Conservation (phyloP, 139 green algal genomes). For the Tetradesmus obliquus region DNA sequence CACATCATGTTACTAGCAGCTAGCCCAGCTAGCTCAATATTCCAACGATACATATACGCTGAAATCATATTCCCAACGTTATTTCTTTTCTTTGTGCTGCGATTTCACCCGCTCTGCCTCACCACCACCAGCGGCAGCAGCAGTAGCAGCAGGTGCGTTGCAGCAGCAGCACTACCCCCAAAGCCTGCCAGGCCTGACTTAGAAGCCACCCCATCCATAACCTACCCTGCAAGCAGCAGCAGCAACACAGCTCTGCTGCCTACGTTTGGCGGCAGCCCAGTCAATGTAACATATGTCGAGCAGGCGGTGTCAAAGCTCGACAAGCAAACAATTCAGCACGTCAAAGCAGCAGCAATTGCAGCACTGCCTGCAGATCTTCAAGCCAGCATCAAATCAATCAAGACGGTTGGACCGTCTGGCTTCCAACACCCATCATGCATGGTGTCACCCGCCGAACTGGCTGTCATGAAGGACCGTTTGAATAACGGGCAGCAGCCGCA, state of each 20-base stretch:
- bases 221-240: neutral
- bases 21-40: too few species aligned
- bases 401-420: neutral
- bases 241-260: neutral
- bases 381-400: neutral
- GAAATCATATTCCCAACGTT: neutral
- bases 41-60: too few species aligned
- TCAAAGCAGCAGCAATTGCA: neutral
- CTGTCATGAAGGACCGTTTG: neutral
- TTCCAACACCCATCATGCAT: neutral
- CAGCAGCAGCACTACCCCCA: neutral
- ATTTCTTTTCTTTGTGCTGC: neutral
- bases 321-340: neutral
- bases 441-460: neutral
- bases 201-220: neutral
- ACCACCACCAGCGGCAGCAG: neutral
- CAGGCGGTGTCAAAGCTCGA: neutral
- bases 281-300: neutral
- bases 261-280: neutral
- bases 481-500: neutral
- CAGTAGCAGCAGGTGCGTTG: neutral
- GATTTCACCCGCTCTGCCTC: too few species aligned
- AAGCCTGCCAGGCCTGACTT: neutral
- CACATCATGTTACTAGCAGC: neutral
- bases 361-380: neutral